phyloP scores from a whole-genome alignment of 441 rosid genomes.

The Bruguiera hainesii region DNA sequence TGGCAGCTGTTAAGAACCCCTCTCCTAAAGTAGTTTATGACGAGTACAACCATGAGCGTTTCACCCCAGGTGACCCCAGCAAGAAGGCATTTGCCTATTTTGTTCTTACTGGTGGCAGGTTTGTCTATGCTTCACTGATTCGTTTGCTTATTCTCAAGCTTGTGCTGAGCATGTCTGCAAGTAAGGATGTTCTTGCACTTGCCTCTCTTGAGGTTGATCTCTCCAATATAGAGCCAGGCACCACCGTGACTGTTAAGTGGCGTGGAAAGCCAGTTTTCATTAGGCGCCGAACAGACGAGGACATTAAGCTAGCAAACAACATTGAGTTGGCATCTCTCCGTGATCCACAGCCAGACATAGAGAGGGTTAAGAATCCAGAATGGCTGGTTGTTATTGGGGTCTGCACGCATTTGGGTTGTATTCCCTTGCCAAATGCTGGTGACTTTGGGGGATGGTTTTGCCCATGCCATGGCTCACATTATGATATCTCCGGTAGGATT shows the following conservation, averaged over 20 bases:
- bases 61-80: constrained; percentile 83
- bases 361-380: constrained; percentile 76
- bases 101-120: constrained; percentile 73
- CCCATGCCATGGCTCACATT: constrained; percentile 86
- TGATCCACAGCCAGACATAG: constrained; percentile 70
- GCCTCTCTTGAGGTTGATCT: constrained; percentile 87
- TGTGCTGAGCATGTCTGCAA: constrained; percentile 81
- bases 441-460: constrained; percentile 91
- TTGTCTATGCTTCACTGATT: constrained; percentile 67
- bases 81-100: constrained; percentile 87
- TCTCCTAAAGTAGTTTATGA: constrained; percentile 65
- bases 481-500: constrained; percentile 80
- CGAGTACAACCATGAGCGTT: constrained; percentile 66
- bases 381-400: constrained; percentile 82
- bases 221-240: constrained; percentile 68
- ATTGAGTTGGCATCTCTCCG: constrained; percentile 70
- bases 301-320: constrained; percentile 62
- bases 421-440: constrained; percentile 86
- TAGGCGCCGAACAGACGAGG: constrained; percentile 76
- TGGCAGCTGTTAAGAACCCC: constrained; percentile 63
- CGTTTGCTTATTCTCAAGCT: constrained; percentile 75
- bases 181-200: constrained; percentile 80
- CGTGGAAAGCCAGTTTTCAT: constrained; percentile 88
- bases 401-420: constrained; percentile 81
- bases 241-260: constrained; percentile 85